Base-by-base conservation (phyloP, 306 rosid species). In the Abrus pulchellus region DNA sequence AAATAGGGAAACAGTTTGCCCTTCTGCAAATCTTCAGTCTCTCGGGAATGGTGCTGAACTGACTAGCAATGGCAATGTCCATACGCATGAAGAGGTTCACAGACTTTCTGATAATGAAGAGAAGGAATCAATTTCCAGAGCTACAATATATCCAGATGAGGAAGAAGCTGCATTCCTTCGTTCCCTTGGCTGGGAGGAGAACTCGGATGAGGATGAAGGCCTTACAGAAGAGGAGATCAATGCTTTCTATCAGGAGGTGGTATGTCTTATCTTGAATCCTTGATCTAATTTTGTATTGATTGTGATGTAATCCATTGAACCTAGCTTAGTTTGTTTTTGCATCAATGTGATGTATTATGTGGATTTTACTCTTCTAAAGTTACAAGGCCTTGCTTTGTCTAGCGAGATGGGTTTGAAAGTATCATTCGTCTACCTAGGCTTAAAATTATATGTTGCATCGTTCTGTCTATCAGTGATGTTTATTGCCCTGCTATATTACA, bases 181-280 rank as follows among this genome's bases (percentile, higher is more conserved):
- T 49, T 95, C 99, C 68, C 98, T 95, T 87, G 99, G 99, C 72
- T 95, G 99, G 99, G 98, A 95, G 66, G 98, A 95, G 79, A 90
- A 86, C 86, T 80, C 89, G 63, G 96, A 88, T 67, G 97, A 92
- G 84, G 98, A 93, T 75, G 98, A 84, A 71, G 97, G 93, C 45
- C 97, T 95, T 33, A 95, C 99, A 1, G 99, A 95, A 74, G 99
- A 95, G 89, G 99, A 95, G 87, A 95, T 95, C 80, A 90, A 74
- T 79, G 83, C 94, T 64, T 95, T 95, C 81, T 88, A 79, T 83
- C 92, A 84, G 67, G 89, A 87, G 96, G 99, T 95, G 82, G 82
- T 83, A 44, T 57, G 56, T 69, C 80, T 71, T 65, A 34, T 41
- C 45, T 76, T 20, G 20, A 20, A 20, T 20, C 20, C 20, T 20